These are phyloP conservation scores for Phytophthora litchii DNA, from an alignment of 352 stramenopile genomes.

Conservation along the genomic window DNA sequence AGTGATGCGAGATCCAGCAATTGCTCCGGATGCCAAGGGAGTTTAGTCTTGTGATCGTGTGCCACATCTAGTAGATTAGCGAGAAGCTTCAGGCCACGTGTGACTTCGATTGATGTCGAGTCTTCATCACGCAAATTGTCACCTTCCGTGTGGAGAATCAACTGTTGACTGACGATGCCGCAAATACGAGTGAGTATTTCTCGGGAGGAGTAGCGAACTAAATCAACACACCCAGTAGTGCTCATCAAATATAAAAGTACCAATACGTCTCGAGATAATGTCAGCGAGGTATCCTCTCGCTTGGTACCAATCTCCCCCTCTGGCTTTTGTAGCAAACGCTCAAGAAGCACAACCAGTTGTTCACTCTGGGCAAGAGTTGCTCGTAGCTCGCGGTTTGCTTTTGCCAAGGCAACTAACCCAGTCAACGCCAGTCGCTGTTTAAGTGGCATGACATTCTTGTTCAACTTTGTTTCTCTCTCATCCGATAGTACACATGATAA, in stretches of 20 bases:
- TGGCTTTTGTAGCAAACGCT: constrained; percentile 23
- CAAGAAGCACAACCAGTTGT: constrained; percentile 39
- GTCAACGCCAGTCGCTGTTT: constrained; percentile 32
- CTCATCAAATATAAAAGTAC: constrained; percentile 34
- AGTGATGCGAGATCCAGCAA: constrained; percentile 36
- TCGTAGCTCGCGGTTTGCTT: constrained; percentile 39
- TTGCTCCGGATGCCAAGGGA: constrained; percentile 35
- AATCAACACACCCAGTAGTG: constrained; percentile 14
- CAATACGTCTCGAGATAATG: constrained; percentile 33
- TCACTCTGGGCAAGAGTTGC: constrained; percentile 30
- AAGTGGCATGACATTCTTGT: constrained; percentile 17
- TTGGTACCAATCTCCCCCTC: not conserved
- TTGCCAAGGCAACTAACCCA: constrained; percentile 48
- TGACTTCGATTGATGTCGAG: constrained; percentile 14
- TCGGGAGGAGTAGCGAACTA: constrained; percentile 18
- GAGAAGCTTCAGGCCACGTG: constrained; percentile 50
- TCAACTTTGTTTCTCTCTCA: constrained; percentile 1
- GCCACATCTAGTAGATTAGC: constrained; percentile 49
- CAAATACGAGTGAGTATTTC: constrained; percentile 26
- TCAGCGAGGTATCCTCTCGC: not conserved
- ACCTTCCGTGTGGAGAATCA: constrained; percentile 4
- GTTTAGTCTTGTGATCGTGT: constrained; percentile 22
- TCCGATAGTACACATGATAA: constrained; percentile 40
- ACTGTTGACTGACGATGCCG: constrained; percentile 3
- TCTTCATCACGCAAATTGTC: constrained; percentile 16